Evolutionary conservation across 805 yeast genomes (phyloP).

Genomic region (Lipomyces anomalus): DNA sequence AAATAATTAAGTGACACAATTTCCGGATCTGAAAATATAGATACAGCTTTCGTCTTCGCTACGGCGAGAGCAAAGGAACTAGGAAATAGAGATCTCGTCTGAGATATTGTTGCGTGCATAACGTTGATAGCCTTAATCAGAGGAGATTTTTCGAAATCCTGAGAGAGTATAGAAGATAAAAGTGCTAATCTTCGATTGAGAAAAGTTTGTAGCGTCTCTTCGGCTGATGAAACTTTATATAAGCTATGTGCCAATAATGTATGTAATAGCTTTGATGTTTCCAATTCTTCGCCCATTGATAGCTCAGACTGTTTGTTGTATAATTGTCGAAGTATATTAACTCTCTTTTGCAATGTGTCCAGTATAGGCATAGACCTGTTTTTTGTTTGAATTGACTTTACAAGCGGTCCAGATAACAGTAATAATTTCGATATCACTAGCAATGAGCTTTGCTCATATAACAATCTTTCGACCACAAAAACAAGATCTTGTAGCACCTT

Average conservation of each 20-base stretch:
- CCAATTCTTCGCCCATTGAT: no score
- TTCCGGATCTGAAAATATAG: slow-evolving; percentile 12
- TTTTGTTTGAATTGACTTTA: background rate
- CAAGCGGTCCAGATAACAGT: slow-evolving; percentile 3
- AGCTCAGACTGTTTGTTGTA: no score
- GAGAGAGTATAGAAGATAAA: background rate
- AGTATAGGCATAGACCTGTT: no score
- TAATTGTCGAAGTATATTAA: no score
- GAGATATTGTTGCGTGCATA: slow-evolving; percentile 11
- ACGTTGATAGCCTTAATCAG: slow-evolving; percentile 7
- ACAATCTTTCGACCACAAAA: slow-evolving; percentile 11
- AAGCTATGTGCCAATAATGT: no score
- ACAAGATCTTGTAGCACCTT: slow-evolving; percentile 11
- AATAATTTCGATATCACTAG: slow-evolving; percentile 9
- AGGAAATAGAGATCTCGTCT: slow-evolving; percentile 11
- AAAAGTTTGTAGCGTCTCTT: no score
- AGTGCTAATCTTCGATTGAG: slow-evolving; percentile 2
- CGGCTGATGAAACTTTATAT: no score
- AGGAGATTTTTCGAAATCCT: slow-evolving; percentile 1
- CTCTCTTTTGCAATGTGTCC: no score
- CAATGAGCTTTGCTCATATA: slow-evolving; percentile 4
- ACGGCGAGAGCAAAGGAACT: slow-evolving; percentile 9
- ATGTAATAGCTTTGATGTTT: no score
- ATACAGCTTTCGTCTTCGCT: slow-evolving; percentile 5
- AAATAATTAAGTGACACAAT: slow-evolving; percentile 6